Conservation (phyloP, 2,329 filamentous ascomycete genomes). For the Penicillium verrucosum region DNA sequence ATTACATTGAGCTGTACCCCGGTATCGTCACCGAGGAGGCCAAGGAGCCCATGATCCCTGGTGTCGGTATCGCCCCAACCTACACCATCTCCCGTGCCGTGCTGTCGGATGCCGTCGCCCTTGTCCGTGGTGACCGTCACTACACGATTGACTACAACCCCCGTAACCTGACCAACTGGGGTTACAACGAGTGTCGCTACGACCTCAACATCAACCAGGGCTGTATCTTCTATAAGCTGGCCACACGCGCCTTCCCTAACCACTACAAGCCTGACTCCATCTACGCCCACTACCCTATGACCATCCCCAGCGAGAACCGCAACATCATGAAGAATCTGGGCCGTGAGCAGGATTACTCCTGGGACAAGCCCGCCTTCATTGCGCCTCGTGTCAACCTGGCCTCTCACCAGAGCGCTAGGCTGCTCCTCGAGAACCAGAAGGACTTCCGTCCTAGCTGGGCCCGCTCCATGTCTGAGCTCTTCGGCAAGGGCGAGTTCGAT, state of each 20-base stretch:
- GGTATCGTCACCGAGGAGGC: slow-evolving; percentile 73
- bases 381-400: slow-evolving; percentile 55
- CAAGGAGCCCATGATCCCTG: slow-evolving; percentile 70
- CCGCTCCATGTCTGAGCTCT: slow-evolving; percentile 60
- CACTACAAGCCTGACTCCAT: slow-evolving; percentile 75
- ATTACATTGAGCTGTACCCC: slow-evolving; percentile 76
- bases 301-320: slow-evolving; percentile 67
- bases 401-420: slow-evolving; percentile 60
- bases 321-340: slow-evolving; percentile 67
- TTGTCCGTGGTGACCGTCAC: slow-evolving; percentile 74
- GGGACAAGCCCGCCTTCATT: slow-evolving; percentile 56
- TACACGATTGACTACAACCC: slow-evolving; percentile 77
- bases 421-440: slow-evolving; percentile 59
- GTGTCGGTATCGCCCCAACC: slow-evolving; percentile 70
- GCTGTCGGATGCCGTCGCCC: slow-evolving; percentile 72
- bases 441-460: slow-evolving; percentile 66
- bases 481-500: slow-evolving; percentile 56
- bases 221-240: slow-evolving; percentile 80
- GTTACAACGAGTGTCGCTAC: slow-evolving; percentile 70
- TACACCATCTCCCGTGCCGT: slow-evolving; percentile 76
- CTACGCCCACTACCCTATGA: slow-evolving; percentile 74
- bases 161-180: slow-evolving; percentile 77
- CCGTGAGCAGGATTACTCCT: slow-evolving; percentile 67
- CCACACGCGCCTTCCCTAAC: slow-evolving; percentile 73
- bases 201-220: slow-evolving; percentile 74